Conservation (phyloP, 371 early-diverging fungal species). For the Mucor velutinosus region DNA sequence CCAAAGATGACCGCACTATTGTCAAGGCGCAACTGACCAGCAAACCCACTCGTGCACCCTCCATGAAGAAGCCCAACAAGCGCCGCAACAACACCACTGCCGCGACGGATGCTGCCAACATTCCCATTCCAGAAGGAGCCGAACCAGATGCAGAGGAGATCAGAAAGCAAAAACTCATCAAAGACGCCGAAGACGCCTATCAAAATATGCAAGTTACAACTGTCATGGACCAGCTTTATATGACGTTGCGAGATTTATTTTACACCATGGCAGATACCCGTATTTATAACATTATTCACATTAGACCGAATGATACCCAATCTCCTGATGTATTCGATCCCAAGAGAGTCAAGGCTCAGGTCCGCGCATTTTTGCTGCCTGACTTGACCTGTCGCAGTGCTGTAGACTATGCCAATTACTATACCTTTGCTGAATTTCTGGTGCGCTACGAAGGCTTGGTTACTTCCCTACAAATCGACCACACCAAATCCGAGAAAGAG, state of each 20-base stretch:
- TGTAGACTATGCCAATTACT: conserved; percentile 64
- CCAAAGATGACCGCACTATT: conserved; percentile 59
- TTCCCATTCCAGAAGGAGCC: conserved; percentile 20
- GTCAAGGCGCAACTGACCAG: conserved; percentile 48
- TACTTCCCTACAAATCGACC: conserved; percentile 42
- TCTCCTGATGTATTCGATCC: conserved; percentile 57
- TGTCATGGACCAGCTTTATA: conserved; percentile 67
- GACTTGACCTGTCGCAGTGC: conserved; percentile 58
- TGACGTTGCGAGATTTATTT: conserved; percentile 69
- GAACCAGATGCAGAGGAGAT: conserved; percentile 24
- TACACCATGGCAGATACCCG: conserved; percentile 76
- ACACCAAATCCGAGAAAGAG: conserved; percentile 32
- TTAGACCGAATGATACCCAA: conserved; percentile 77
- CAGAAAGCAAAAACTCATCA: conserved; percentile 37
- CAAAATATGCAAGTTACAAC: conserved; percentile 62
- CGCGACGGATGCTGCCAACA: not conserved
- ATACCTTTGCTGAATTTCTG: conserved; percentile 67
- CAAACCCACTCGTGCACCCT: conserved; percentile 70
- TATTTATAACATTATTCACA: conserved; percentile 85
- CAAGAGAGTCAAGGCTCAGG: conserved; percentile 66
- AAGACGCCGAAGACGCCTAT: conserved; percentile 53
- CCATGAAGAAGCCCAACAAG: conserved; percentile 53
- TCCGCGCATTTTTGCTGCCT: conserved; percentile 63
- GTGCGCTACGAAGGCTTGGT: conserved; percentile 57
- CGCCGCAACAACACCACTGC: conserved; percentile 25